Conservation (phyloP, 1,139 yeast genomes). For the Geotrichum restrictum region DNA sequence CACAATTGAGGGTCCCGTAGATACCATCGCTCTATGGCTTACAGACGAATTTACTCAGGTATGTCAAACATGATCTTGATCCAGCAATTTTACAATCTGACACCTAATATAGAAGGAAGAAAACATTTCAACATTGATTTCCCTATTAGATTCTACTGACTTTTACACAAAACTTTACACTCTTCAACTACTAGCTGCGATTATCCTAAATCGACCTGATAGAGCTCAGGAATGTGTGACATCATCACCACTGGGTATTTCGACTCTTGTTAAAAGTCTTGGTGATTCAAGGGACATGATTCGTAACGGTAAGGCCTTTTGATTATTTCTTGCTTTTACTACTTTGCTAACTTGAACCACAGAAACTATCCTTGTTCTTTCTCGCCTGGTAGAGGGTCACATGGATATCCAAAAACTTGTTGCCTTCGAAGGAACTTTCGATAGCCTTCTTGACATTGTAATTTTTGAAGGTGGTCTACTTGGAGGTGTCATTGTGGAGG, state of each 20-base stretch:
- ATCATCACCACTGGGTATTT: constrained; percentile 72
- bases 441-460: constrained; percentile 68
- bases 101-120: constrained; percentile 39
- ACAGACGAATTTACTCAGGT: constrained; percentile 86
- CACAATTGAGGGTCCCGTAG: constrained; percentile 46
- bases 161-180: constrained; percentile 78
- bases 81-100: constrained; percentile 17
- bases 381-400: constrained; percentile 77
- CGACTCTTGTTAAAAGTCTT: constrained; percentile 65
- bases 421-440: constrained; percentile 92
- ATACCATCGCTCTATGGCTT: constrained; percentile 90
- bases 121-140: constrained; percentile 55
- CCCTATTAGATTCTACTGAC: constrained; percentile 53
- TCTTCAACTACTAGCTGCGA: constrained; percentile 77
- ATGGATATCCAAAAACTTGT: constrained; percentile 87
- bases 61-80: constrained; percentile 3
- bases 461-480: constrained; percentile 85
- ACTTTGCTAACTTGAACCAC: constrained; percentile 4
- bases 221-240: constrained; percentile 73
- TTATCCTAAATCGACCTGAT: constrained; percentile 70
- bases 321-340: constrained; percentile 13
- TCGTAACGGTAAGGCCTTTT: constrained; percentile 47
- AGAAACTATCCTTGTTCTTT: constrained; percentile 70
- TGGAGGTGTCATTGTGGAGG: constrained; percentile 88
- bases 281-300: constrained; percentile 82